These are phyloP conservation scores for Thelonectria discophora DNA, from an alignment of 2,329 filamentous ascomycete species.

Conservation along the genomic window DNA sequence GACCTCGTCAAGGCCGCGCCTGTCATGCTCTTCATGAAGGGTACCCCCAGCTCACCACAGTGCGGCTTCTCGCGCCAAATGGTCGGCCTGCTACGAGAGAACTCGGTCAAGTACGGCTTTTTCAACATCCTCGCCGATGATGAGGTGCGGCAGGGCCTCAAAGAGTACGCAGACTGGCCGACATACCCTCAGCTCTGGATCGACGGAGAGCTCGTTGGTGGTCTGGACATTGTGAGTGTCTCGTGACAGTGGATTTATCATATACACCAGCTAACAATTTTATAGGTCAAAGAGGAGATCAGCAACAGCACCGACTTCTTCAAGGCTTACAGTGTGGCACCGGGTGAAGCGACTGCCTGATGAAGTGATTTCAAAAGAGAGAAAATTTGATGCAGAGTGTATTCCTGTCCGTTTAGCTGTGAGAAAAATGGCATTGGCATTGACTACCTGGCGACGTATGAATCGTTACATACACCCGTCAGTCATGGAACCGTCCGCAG, in stretches of 20 bases:
- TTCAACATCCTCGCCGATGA: conserved; percentile 99
- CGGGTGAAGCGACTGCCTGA: conserved; percentile 51
- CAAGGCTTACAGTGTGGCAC: conserved; percentile 70
- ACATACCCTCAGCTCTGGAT: conserved; percentile 97
- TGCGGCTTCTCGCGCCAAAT: conserved; percentile 94
- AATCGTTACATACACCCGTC: not conserved
- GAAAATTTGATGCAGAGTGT: conserved; percentile 8
- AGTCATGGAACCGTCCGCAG: not conserved
- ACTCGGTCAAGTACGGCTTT: conserved; percentile 95
- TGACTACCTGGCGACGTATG: not conserved
- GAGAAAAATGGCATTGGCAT: conserved; percentile 17
- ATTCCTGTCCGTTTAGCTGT: conserved; percentile 8
- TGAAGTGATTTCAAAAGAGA: conserved; percentile 21
- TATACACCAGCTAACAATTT: conserved; percentile 32
- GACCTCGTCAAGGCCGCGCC: conserved; percentile 94
- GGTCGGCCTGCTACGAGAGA: conserved; percentile 85
- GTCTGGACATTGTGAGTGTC: conserved; percentile 88
- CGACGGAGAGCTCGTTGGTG: conserved; percentile 88
- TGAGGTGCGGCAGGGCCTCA: conserved; percentile 93
- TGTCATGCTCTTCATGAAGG: conserved; percentile 99
- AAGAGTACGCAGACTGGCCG: conserved; percentile 98
- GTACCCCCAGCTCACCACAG: conserved; percentile 85
- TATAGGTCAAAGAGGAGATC: conserved; percentile 91
- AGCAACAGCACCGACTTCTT: conserved; percentile 85
- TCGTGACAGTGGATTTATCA: conserved; percentile 2